Percentiles rank a stretch among this genome's conserved stretches.
These are phyloP conservation scores for Cladophialophora yegresii DNA, from an alignment of 2,329 filamentous ascomycete species.

Conservation along the genomic window DNA sequence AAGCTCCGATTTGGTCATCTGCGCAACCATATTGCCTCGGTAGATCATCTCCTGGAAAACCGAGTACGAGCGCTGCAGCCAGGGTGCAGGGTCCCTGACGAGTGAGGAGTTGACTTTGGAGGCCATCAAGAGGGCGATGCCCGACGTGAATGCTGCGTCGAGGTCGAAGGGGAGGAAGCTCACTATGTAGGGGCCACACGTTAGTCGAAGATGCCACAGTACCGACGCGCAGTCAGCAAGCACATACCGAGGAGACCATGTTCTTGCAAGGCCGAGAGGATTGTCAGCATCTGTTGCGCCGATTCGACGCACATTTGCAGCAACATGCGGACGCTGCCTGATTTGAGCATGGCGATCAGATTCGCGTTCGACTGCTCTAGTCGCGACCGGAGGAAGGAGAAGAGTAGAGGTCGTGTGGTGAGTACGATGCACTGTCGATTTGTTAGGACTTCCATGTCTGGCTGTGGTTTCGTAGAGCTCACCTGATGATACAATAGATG, in stretches of 20 bases:
- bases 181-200: slow-evolving; percentile 40
- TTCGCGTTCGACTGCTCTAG: slow-evolving; percentile 39
- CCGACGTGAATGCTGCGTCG: slow-evolving; percentile 50
- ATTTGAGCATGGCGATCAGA: slow-evolving; percentile 41
- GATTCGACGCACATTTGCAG: slow-evolving; percentile 50
- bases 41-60: slow-evolving; percentile 54
- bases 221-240: not conserved
- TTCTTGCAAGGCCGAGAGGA: slow-evolving; percentile 49
- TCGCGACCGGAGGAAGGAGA: slow-evolving; percentile 47
- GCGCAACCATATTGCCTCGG: slow-evolving; percentile 52
- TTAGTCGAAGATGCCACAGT: too few species aligned
- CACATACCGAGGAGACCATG: slow-evolving; percentile 52
- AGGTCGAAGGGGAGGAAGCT: slow-evolving; percentile 55
- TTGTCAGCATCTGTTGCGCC: slow-evolving; percentile 47
- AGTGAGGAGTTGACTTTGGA: slow-evolving; percentile 43
- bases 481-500: slow-evolving; percentile 48
- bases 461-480: slow-evolving; percentile 8
- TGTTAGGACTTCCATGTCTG: not conserved
- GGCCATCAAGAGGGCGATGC: slow-evolving; percentile 47
- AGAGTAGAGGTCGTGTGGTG: slow-evolving; percentile 47
- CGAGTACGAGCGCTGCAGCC: slow-evolving; percentile 47
- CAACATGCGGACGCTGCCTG: slow-evolving; percentile 44
- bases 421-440: slow-evolving; percentile 45
- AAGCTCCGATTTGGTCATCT: slow-evolving; percentile 50
- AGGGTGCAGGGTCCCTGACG: slow-evolving; percentile 43